Evolutionary conservation across 805 yeast genomes (phyloP), one percentile per base, ranked within the genome.

Genomic region (Wickerhamiella siamensis): DNA sequence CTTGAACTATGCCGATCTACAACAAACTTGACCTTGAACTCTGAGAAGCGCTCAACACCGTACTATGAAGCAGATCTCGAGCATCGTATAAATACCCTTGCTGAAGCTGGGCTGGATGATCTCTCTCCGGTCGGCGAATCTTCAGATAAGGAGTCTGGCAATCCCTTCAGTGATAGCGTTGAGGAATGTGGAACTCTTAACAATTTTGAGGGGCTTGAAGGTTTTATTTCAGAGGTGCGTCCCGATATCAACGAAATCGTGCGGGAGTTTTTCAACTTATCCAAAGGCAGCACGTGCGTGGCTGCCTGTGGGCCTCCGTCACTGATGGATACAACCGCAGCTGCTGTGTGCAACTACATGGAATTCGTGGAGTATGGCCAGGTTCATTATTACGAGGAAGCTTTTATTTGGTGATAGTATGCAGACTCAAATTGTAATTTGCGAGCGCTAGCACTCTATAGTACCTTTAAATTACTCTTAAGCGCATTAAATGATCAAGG

Each of bases 361-460:
- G 50, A 47, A 17, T 27, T 37, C 1, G 52, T 45, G 3, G 38
- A 38, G 14, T 62, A 69, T 36, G 67, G 81, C 5, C 45, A 63
- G 35, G 70, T 81, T 16, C 87, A 79, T 46, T 76, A 76, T 52
- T 77, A 66, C 53, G 94, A 83, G 55, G 87, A 80, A 53, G 67
- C 79, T 38, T 84, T 79, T 60, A 66, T 70, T 12, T 82, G 94
- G 93, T 76, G 54, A n/a, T n/a, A n/a, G n/a, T n/a, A n/a, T n/a
- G n/a, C n/a, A n/a, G n/a, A n/a, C n/a, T n/a, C n/a, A n/a, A n/a
- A n/a, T n/a, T n/a, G n/a, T n/a, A n/a, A n/a, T n/a, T n/a, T n/a
- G n/a, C n/a, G n/a, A n/a, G n/a, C n/a, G n/a, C n/a, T n/a, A n/a
- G n/a, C n/a, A n/a, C n/a, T n/a, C n/a, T n/a, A n/a, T n/a, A n/a